These are phyloP conservation scores for Macrophomina pseudophaseolina DNA, from an alignment of 2,329 filamentous ascomycete genomes.

Conservation along the genomic window DNA sequence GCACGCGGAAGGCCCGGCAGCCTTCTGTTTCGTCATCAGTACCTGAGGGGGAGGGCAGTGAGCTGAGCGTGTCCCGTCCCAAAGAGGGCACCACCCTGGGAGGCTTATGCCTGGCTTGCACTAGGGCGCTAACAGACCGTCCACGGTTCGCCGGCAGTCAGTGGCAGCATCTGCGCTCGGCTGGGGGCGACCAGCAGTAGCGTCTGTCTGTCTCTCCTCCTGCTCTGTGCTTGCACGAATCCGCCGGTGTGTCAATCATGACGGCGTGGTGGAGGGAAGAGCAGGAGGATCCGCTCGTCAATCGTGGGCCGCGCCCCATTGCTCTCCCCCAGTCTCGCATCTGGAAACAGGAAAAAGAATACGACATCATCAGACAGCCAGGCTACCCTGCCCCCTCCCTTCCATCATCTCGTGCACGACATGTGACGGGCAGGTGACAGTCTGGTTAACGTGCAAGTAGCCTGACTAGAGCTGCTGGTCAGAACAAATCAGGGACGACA, in stretches of 20 bases:
- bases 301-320: background rate
- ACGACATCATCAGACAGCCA: background rate
- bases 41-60: background rate
- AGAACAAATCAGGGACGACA: constrained; percentile 1
- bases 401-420: background rate
- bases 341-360: background rate
- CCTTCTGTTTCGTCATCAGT: constrained; percentile 21
- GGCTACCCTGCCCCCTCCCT: background rate
- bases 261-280: background rate
- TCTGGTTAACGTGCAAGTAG: background rate
- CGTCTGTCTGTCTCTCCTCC: background rate
- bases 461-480: background rate
- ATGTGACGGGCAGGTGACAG: background rate
- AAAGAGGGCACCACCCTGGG: constrained; percentile 11
- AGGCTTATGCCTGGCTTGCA: constrained; percentile 4
- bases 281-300: background rate
- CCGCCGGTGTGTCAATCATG: constrained; percentile 1
- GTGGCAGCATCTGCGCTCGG: background rate
- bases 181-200: background rate
- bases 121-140: constrained; percentile 15
- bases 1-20: constrained; percentile 17
- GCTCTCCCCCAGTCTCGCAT: background rate
- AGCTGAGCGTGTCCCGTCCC: background rate
- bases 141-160: constrained; percentile 12
- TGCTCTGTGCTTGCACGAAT: background rate